Base-by-base conservation (phyloP, 192 early-diverging fungal species). In the Entomortierella beljakovae region DNA sequence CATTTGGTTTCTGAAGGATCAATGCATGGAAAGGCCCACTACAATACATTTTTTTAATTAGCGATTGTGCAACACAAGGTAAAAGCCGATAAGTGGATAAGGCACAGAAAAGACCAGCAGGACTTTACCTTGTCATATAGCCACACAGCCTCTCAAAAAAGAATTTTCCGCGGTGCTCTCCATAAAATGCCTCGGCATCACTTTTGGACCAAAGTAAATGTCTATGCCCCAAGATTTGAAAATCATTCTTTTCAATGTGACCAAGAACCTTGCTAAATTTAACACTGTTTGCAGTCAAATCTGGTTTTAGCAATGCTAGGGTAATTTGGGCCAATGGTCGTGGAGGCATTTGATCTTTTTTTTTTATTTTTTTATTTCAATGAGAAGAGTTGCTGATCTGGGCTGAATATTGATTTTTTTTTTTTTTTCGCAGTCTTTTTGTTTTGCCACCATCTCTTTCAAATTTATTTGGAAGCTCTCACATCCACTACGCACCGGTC, bases 231-330 rank as follows among this genome's bases (percentile, higher is more conserved):
- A 85, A 38, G 26, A 92, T 84, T 7, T 57, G 58, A 7, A 91
- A 71, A 0, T 81, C 55, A 26, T 81, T 70, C 20, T 75, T 43
- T 28, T 71, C 63, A 49, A 89, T 85, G 52, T 77, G 82, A n/a
- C 68, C 49, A 50, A 86, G 49, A n/a, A 90, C 84, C 42, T 70
- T 67, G 20, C 37, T 15, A 8, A 71, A 60, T 40, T 84, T 66
- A 37, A 51, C 32, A 18, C 88, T 86, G 70, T 92, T 87, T 7
- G 90, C 91, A 52, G 86, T 80, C 25, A 94, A 69, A 65, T 94
- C 92, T 37, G 92, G 92, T 64, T 94, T 93, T 51, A 93, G 76
- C 40, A 93, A 64, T 15, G 89, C 92, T 34, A 93, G 72, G 1
- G 92, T 93, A 6, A 87, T 59, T 25, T 88, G 87, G 64, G 75